A percentile compares a stretch with the other conserved stretches of the same genome.
Evolutionary conservation across 2,329 filamentous ascomycete species (phyloP).

Genomic region (Penicillium sp.): DNA sequence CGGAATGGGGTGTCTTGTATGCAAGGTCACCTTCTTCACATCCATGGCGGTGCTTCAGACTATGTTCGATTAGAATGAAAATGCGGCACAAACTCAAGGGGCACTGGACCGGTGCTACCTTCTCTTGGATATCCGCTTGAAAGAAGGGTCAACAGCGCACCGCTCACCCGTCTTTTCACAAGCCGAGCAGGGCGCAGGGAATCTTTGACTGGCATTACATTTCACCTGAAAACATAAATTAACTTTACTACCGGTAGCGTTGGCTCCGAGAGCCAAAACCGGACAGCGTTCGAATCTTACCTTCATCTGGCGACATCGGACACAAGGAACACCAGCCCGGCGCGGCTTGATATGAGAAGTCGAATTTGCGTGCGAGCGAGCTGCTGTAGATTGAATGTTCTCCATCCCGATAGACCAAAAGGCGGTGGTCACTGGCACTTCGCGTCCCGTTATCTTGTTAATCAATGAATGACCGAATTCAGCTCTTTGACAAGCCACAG

Average conservation of each 20-base stretch:
- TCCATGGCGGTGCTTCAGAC: background rate
- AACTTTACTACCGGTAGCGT: background rate
- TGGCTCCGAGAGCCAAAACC: background rate
- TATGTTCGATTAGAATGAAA: background rate
- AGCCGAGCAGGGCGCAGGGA: constrained; percentile 2
- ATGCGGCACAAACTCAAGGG: background rate
- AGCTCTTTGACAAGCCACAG: no score
- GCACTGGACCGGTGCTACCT: background rate
- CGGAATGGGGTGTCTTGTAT: background rate
- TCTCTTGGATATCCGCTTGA: constrained; percentile 1
- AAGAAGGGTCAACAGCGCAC: constrained; percentile 2
- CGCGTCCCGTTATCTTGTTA: background rate
- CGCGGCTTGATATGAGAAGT: constrained; percentile 1
- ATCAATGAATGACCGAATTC: no score
- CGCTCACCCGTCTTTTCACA: constrained; percentile 1
- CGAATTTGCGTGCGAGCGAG: constrained; percentile 1
- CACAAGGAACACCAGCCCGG: constrained; percentile 3
- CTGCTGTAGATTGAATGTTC: background rate
- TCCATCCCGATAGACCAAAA: background rate
- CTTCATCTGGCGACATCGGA: background rate
- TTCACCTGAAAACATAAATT: background rate
- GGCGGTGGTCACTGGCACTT: background rate
- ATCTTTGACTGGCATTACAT: constrained; percentile 5
- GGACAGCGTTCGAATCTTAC: no score
- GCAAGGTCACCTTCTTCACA: background rate